A percentile compares a stretch with the other conserved stretches of the same genome.
phyloP scores from a whole-genome alignment of 371 early-diverging fungal genomes.

The Syncephalastrum monosporum region DNA sequence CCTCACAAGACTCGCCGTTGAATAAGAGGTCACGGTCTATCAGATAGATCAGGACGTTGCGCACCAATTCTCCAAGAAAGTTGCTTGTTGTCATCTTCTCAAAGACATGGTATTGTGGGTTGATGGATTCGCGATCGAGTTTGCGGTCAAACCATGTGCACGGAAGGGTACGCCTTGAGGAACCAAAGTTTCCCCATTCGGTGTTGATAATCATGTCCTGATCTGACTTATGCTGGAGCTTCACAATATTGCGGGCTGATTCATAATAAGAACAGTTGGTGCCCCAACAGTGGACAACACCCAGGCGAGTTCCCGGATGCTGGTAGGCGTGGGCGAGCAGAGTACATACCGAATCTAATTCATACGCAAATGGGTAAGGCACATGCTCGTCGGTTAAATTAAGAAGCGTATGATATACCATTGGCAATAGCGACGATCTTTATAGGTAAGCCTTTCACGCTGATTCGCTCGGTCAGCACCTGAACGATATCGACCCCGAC shows the following conservation, averaged over 20 bases:
- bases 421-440: constrained; percentile 59
- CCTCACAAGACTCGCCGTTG: constrained; percentile 59
- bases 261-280: constrained; percentile 95
- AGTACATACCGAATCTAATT: constrained; percentile 87
- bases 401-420: constrained; percentile 55
- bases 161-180: constrained; percentile 72
- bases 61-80: constrained; percentile 89
- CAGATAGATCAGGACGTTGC: constrained; percentile 77
- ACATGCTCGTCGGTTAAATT: not conserved
- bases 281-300: constrained; percentile 93
- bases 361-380: not conserved
- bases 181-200: constrained; percentile 86
- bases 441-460: constrained; percentile 42
- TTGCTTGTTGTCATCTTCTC: constrained; percentile 95
- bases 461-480: constrained; percentile 39
- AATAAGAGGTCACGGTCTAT: constrained; percentile 68
- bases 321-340: constrained; percentile 86
- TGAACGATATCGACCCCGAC: constrained; percentile 50
- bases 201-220: constrained; percentile 83
- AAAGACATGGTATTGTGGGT: constrained; percentile 80
- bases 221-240: constrained; percentile 37
- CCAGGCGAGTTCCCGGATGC: constrained; percentile 81
- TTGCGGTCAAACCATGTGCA: constrained; percentile 81
- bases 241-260: constrained; percentile 67
- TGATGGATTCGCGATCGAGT: constrained; percentile 75